Evolutionary conservation across 2,329 filamentous ascomycete genomes (phyloP).

Genomic region (Parastagonospora nodorum): DNA sequence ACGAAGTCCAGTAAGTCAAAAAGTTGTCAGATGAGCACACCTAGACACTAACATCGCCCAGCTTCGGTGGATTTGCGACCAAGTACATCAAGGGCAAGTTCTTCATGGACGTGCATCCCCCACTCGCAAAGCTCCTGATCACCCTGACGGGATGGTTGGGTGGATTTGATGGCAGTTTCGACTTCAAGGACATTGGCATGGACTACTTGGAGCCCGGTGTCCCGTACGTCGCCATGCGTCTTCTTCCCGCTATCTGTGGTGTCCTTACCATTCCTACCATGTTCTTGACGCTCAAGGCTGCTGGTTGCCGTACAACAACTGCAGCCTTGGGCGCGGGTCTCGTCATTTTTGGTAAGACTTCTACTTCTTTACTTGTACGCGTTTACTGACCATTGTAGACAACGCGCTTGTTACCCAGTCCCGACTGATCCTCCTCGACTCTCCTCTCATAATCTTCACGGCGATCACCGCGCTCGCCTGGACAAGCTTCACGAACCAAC

Average conservation of each 20-base stretch:
- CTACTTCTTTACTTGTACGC: background rate
- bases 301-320: constrained; percentile 85
- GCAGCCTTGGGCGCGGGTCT: constrained; percentile 81
- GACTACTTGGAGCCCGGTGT: constrained; percentile 95
- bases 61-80: constrained; percentile 95
- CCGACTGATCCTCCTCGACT: constrained; percentile 93
- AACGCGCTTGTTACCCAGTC: constrained; percentile 96
- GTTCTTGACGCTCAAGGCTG: constrained; percentile 91
- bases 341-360: constrained; percentile 79
- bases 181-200: constrained; percentile 99
- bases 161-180: constrained; percentile 93
- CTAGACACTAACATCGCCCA: constrained; percentile 49
- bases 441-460: constrained; percentile 90
- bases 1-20: constrained; percentile 92
- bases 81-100: constrained; percentile 99
- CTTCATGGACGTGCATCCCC: constrained; percentile 99
- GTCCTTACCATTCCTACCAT: constrained; percentile 88
- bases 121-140: constrained; percentile 93
- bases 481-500: constrained; percentile 93
- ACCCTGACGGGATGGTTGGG: constrained; percentile 93
- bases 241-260: constrained; percentile 88
- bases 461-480: constrained; percentile 90
- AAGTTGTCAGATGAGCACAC: background rate
- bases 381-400: constrained; percentile 60
- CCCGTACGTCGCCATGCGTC: constrained; percentile 95